Conservation (phyloP, 257 asterid genomes). For the Przewalskia tangutica region DNA sequence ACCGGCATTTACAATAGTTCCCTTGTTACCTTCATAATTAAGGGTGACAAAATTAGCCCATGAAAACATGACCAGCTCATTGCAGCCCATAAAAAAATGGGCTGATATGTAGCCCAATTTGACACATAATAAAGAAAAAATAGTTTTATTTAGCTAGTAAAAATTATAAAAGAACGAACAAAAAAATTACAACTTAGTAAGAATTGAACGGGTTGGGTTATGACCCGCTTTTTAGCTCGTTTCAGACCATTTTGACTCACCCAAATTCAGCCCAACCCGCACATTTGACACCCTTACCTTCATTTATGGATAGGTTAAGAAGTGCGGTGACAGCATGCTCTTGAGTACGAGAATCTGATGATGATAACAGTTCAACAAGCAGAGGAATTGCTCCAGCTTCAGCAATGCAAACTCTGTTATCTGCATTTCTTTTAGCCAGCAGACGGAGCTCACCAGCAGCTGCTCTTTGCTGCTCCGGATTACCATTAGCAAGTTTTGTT, state of each 20-base stretch:
- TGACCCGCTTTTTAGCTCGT: too few species aligned
- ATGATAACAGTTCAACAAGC: constrained; percentile 66
- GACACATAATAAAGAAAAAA: too few species aligned
- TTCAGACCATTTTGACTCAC: too few species aligned
- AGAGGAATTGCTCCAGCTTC: constrained; percentile 92
- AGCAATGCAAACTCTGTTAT: constrained; percentile 80
- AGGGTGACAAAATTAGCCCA: too few species aligned
- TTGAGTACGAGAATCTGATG: constrained; percentile 67
- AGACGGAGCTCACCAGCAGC: constrained; percentile 96
- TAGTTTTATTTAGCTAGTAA: too few species aligned
- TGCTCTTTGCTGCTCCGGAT: constrained; percentile 72
- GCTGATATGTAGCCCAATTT: too few species aligned
- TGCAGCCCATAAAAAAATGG: too few species aligned
- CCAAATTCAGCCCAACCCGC: too few species aligned
- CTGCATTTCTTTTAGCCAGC: constrained; percentile 92
- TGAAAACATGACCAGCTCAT: too few species aligned
- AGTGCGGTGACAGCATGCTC: constrained; percentile 94
- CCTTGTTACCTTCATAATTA: constrained; percentile 54
- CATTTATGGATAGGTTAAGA: constrained; percentile 84
- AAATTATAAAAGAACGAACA: too few species aligned
- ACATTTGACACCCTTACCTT: constrained; percentile 12
- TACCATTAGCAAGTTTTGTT: constrained; percentile 63
- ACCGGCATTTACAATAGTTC: constrained; percentile 66
- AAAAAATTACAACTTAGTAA: too few species aligned
- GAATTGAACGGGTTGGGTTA: too few species aligned